Base-by-base conservation (phyloP, 1,284 basidiomycete genomes). In the Xanthoconium separans region DNA sequence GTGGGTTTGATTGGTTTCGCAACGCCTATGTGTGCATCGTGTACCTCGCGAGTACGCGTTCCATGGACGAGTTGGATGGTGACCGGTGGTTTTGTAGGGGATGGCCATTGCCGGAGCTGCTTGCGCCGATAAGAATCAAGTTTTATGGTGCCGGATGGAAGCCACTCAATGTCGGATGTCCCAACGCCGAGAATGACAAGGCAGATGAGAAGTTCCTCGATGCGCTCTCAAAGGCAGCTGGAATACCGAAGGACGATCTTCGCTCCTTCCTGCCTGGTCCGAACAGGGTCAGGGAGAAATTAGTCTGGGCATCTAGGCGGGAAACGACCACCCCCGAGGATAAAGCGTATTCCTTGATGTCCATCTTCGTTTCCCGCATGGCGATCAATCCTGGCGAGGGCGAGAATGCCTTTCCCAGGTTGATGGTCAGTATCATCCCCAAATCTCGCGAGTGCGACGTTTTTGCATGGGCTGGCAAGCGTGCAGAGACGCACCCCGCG, bases 361-460 rank as follows among this genome's bases (percentile, higher is more conserved):
- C 53, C 4, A 53, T 54, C n/a, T 54, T 54, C 37, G 50, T 22
- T 30, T 45, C 42, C 5, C 37, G 18, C 4, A 54, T 54, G 30
- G 15, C 24, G 20, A 10, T 54, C 3, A 16, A 53, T 6, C 33
- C 37, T 12, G 37, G 7, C 7, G 53, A 54, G 11, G 8, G 43
- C 3, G 43, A 41, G 13, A 45, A 22, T 11, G 43, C 50, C 10
- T 54, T 54, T 18, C 37, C 9, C 15, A 54, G 53, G 37, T 24
- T 54, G 37, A 54, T 54, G 53, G 16, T 45, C 11, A 22, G 45
- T 1, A 13, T 54, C 8, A 45, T 54, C 43, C 43, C 53, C 9
- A 34, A 33, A 24, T 53, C 53, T 8, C 29, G 50, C 15, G 53
- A 54, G 16, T 54, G 53, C 50, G 53, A 54, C 18, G 30, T 45